Percentiles rank a stretch among this genome's conserved stretches.
phyloP scores from a whole-genome alignment of 768 basidiomycete genomes.

The Tylopilus vinaceipallidus region DNA sequence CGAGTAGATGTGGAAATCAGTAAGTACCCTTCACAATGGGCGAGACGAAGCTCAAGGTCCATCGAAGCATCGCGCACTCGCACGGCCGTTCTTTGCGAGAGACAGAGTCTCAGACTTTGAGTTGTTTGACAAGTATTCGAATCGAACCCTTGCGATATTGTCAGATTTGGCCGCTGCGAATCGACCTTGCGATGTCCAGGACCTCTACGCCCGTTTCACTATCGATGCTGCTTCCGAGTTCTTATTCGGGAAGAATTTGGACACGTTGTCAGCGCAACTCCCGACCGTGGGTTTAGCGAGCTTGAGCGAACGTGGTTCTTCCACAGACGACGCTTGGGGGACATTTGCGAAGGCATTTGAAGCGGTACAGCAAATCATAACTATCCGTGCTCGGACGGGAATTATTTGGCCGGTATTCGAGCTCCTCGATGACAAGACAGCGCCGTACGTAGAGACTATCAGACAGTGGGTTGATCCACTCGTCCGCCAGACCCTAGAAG shows the following conservation, averaged over 20 bases:
- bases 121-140: conserved; percentile 56
- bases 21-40: conserved; percentile 21
- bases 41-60: conserved; percentile 4
- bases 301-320: conserved; percentile 59
- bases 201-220: conserved; percentile 65
- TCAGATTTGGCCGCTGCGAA: conserved; percentile 36
- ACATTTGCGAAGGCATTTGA: conserved; percentile 48
- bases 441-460: conserved; percentile 35
- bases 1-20: conserved; percentile 60
- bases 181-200: conserved; percentile 61
- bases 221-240: conserved; percentile 74
- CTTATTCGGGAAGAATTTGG: conserved; percentile 63
- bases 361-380: conserved; percentile 36
- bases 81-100: conserved; percentile 74
- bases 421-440: conserved; percentile 38
- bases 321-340: conserved; percentile 59
- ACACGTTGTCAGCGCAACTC: conserved; percentile 55
- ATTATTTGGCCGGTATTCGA: conserved; percentile 44
- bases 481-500: conserved; percentile 49
- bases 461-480: conserved; percentile 58
- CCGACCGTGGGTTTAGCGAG: conserved; percentile 45
- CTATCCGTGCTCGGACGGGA: conserved; percentile 36
- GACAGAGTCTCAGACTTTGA: conserved; percentile 71
- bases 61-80: conserved; percentile 57
- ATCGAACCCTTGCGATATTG: conserved; percentile 48